Evolutionary conservation across 306 rosid genomes (phyloP).

Genomic region (Pueraria montana): DNA sequence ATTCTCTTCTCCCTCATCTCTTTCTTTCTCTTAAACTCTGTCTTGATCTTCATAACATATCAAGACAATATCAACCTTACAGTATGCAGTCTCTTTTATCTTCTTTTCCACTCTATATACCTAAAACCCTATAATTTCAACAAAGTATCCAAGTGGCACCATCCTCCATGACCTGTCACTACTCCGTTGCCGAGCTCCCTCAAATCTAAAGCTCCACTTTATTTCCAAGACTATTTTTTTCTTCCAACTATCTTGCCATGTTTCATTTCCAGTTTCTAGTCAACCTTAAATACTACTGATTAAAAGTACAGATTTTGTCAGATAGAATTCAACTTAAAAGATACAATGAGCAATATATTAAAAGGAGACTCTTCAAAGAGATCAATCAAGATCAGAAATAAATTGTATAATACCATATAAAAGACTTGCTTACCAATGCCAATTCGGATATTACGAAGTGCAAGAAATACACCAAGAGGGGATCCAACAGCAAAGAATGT

Average conservation of each 20-base stretch:
- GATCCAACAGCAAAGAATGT: constrained; percentile 99
- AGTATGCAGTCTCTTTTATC: not conserved
- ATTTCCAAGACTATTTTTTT: not conserved
- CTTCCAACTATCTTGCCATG: not conserved
- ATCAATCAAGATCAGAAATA: constrained; percentile 33
- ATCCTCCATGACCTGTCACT: not conserved
- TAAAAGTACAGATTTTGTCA: constrained; percentile 21
- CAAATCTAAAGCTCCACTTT: not conserved
- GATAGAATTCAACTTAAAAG: constrained; percentile 10
- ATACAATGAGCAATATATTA: constrained; percentile 3
- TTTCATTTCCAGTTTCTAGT: not conserved
- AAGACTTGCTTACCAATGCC: constrained; percentile 73
- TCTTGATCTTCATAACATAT: not conserved
- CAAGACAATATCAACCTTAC: constrained; percentile 1
- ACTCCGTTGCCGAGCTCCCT: not conserved
- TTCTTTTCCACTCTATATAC: not conserved
- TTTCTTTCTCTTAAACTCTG: not conserved
- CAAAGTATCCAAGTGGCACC: not conserved
- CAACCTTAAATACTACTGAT: constrained; percentile 4
- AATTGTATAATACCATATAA: constrained; percentile 31
- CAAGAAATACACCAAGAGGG: constrained; percentile 97
- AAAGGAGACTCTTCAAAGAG: constrained; percentile 37
- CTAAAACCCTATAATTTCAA: not conserved
- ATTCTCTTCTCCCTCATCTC: not conserved
- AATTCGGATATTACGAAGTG: constrained; percentile 91